Conservation (phyloP, 345 rosid genomes). For the Euclidium syriacum region DNA sequence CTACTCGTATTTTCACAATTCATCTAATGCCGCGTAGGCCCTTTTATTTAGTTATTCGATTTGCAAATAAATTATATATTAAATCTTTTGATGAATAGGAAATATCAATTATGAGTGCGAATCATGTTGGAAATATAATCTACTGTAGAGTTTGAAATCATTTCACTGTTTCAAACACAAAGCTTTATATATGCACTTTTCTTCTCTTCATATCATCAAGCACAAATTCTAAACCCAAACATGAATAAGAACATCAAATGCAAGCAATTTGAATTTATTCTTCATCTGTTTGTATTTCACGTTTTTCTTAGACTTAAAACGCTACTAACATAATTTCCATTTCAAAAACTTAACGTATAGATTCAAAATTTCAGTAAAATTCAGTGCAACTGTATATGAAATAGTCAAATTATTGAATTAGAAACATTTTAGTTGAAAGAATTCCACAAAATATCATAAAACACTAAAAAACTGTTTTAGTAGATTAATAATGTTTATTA, state of each 20-base stretch:
- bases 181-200: neutral
- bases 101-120: slow-evolving; percentile 2
- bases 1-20: slow-evolving; percentile 14
- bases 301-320: neutral
- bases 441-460: too few relatives aligned
- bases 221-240: neutral
- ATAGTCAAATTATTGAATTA: too few relatives aligned
- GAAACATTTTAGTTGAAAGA: too few relatives aligned
- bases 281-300: neutral
- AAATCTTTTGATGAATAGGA: too few relatives aligned
- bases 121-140: neutral
- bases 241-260: neutral
- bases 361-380: too few relatives aligned
- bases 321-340: neutral
- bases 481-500: too few relatives aligned
- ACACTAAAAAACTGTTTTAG: too few relatives aligned
- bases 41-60: slow-evolving; percentile 2
- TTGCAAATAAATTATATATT: neutral
- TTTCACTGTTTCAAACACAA: neutral
- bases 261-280: neutral
- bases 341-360: neutral
- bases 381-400: too few relatives aligned
- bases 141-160: neutral
- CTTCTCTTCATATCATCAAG: neutral
- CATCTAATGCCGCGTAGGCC: slow-evolving; percentile 13